Percentiles rank a stretch among this genome's conserved stretches.
Evolutionary conservation across 768 basidiomycete species (phyloP).

Genomic region (Russula dissimulans): DNA sequence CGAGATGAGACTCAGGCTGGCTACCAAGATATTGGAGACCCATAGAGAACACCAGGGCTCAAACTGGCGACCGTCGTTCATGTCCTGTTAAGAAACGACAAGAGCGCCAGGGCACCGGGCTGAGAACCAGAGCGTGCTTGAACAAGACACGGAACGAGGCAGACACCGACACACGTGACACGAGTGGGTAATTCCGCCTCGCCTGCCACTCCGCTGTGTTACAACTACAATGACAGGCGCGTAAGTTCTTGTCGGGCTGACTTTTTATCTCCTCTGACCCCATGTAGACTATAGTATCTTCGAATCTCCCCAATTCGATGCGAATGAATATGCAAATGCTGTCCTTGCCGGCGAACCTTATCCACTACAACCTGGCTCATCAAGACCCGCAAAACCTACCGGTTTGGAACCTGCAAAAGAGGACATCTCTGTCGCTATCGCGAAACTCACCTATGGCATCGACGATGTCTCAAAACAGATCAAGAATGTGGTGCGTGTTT

Average conservation of each 20-base stretch:
- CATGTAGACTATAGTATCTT: slow-evolving; percentile 66
- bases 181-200: not conserved
- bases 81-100: too few relatives aligned
- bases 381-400: slow-evolving; percentile 27
- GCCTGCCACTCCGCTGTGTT: not conserved
- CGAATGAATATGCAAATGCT: slow-evolving; percentile 86
- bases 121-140: too few relatives aligned
- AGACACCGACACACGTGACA: too few relatives aligned
- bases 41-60: too few relatives aligned
- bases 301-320: slow-evolving; percentile 64
- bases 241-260: slow-evolving; percentile 6
- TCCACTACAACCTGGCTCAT: slow-evolving; percentile 33
- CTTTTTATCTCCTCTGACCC: slow-evolving; percentile 4
- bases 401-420: slow-evolving; percentile 58
- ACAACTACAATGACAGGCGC: slow-evolving; percentile 15
- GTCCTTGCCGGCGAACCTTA: slow-evolving; percentile 79
- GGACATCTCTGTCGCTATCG: slow-evolving; percentile 83
- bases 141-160: too few relatives aligned
- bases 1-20: not conserved
- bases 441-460: slow-evolving; percentile 77
- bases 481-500: slow-evolving; percentile 56
- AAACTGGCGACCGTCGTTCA: too few relatives aligned
- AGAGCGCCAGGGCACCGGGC: too few relatives aligned
- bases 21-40: too few relatives aligned
- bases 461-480: slow-evolving; percentile 92